Conservation (phyloP, 176 grass and related monocot species). For the Bromus sterilis region DNA sequence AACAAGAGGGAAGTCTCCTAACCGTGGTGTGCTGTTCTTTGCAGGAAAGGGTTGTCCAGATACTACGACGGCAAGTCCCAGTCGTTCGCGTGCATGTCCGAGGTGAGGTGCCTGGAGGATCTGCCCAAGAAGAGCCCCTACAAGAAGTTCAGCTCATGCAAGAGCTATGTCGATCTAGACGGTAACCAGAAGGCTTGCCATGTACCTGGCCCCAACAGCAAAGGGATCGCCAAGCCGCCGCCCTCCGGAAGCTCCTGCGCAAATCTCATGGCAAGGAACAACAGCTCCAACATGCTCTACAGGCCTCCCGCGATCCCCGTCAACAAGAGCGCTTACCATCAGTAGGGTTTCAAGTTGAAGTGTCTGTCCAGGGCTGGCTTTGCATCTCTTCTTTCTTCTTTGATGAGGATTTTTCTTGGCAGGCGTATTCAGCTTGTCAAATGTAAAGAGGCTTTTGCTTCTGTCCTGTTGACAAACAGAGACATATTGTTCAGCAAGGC, state of each 20-base stretch:
- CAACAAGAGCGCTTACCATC: conserved; percentile 43
- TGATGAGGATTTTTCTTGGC: conserved; percentile 28
- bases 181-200: conserved; percentile 19
- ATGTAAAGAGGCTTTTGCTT: conserved; percentile 22
- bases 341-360: conserved; percentile 14
- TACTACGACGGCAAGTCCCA: conserved; percentile 89
- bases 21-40: conserved; percentile 6
- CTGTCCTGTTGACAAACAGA: not conserved
- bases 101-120: conserved; percentile 62
- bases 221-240: conserved; percentile 1
- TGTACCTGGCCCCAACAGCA: conserved; percentile 9
- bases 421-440: conserved; percentile 32
- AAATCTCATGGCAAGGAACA: conserved; percentile 48
- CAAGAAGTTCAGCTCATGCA: conserved; percentile 51
- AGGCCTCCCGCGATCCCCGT: conserved; percentile 55
- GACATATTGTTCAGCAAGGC: not conserved
- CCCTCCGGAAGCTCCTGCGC: conserved; percentile 39
- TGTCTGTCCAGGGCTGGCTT: not conserved
- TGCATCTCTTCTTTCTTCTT: not conserved
- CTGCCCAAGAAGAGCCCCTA: conserved; percentile 50
- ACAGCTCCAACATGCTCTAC: conserved; percentile 29
- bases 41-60: conserved; percentile 71
- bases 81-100: conserved; percentile 62
- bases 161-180: conserved; percentile 36
- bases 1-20: not conserved